phyloP scores from a whole-genome alignment of 176 grass and related monocot species.

The Otatea glauca region DNA sequence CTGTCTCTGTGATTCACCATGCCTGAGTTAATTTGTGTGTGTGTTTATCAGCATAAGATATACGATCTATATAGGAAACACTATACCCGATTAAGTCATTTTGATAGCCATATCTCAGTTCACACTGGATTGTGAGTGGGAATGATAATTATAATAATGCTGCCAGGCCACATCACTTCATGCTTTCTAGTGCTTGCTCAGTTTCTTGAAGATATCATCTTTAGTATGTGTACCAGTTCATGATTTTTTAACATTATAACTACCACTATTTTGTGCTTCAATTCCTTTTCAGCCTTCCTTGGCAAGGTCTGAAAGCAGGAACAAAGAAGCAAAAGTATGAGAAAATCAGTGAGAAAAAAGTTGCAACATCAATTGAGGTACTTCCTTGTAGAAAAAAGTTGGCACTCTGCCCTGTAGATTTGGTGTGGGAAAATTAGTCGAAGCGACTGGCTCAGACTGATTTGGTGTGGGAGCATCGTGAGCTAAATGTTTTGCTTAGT shows the following conservation, averaged over 20 bases:
- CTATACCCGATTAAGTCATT: conserved; percentile 10
- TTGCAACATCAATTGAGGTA: too few relatives aligned
- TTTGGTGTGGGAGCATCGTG: too few relatives aligned
- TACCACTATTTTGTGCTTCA: conserved; percentile 10
- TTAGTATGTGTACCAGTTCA: conserved; percentile 25
- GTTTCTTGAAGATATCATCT: conserved; percentile 1
- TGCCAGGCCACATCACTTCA: neutral
- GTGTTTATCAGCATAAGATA: neutral
- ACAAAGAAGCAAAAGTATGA: too few relatives aligned
- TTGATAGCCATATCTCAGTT: conserved; percentile 1
- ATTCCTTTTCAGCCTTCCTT: too few relatives aligned
- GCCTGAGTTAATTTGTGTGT: neutral
- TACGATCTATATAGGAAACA: neutral
- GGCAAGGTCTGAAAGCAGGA: too few relatives aligned
- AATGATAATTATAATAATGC: neutral
- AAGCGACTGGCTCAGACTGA: too few relatives aligned
- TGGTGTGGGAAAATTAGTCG: too few relatives aligned
- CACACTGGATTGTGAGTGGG: neutral
- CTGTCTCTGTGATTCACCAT: neutral
- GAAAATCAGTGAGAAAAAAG: too few relatives aligned
- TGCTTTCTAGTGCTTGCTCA: neutral
- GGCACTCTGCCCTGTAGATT: too few relatives aligned
- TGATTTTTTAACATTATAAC: conserved; percentile 6
- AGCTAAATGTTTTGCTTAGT: too few relatives aligned
- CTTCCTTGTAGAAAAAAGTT: too few relatives aligned